Conservation (phyloP, 441 rosid genomes). For the Populus hybrid region DNA sequence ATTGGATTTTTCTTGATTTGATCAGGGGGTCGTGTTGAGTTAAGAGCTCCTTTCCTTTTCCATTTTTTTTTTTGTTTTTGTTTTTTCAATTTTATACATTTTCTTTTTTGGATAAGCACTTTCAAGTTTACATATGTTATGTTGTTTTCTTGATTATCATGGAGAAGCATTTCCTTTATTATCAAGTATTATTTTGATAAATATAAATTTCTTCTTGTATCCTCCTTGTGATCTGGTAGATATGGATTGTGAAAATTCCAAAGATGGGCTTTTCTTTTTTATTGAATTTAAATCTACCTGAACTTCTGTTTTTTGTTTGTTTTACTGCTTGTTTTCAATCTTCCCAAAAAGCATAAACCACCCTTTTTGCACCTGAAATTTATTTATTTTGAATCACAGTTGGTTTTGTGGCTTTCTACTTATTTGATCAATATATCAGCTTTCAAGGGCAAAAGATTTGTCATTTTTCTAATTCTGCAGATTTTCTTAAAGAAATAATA, state of each 20-base stretch:
- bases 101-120: neutral
- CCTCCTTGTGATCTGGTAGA: constrained; percentile 7
- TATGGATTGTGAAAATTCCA: neutral
- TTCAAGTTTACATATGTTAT: neutral
- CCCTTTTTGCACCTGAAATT: constrained; percentile 6
- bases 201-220: constrained; percentile 3
- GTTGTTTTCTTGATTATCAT: neutral
- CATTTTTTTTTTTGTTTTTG: neutral
- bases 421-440: constrained; percentile 9
- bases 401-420: constrained; percentile 6
- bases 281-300: neutral
- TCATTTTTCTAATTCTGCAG: constrained; percentile 11
- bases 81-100: neutral
- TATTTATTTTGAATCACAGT: neutral
- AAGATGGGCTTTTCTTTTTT: neutral
- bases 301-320: neutral
- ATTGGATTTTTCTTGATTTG: constrained; percentile 8
- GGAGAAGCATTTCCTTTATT: too few relatives aligned
- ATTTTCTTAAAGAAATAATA: neutral
- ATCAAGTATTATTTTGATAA: constrained; percentile 1
- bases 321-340: neutral
- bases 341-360: neutral
- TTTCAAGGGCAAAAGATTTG: constrained; percentile 19
- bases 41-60: neutral
- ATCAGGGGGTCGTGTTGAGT: constrained; percentile 7